phyloP scores from a whole-genome alignment of 352 stramenopile genomes.

The Phytophthora rubi region DNA sequence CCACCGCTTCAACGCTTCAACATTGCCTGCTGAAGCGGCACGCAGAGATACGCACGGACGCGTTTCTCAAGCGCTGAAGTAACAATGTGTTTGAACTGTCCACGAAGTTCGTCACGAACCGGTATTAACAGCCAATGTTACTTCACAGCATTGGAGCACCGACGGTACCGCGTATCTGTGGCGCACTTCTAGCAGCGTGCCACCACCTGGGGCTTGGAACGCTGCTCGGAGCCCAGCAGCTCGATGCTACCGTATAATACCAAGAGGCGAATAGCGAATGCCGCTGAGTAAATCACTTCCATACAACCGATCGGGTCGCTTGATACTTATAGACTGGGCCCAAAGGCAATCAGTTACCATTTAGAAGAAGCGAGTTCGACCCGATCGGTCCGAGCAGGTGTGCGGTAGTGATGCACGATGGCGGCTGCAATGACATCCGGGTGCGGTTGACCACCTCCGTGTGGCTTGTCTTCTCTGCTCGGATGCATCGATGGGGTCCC shows the following conservation, averaged over 20 bases:
- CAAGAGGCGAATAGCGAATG: not conserved
- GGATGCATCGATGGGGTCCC: not conserved
- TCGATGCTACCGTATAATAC: not conserved
- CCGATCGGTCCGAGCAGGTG: not conserved
- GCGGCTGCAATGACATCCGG: not conserved
- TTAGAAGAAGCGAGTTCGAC: not conserved
- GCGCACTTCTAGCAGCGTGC: not conserved
- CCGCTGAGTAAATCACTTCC: too few relatives aligned
- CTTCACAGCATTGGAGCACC: constrained; percentile 3
- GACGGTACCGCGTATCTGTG: constrained; percentile 1
- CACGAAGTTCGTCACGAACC: constrained; percentile 4
- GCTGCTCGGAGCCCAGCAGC: not conserved
- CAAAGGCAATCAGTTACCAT: not conserved
- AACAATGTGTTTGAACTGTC: constrained; percentile 18
- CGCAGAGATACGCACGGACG: constrained; percentile 24
- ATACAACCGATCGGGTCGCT: not conserved
- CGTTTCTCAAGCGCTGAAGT: constrained; percentile 31
- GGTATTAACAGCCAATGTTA: constrained; percentile 25
- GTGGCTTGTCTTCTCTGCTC: not conserved
- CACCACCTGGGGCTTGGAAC: too few relatives aligned
- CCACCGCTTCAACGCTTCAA: constrained; percentile 4
- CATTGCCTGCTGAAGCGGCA: constrained; percentile 8
- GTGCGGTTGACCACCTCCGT: not conserved
- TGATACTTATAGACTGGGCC: not conserved
- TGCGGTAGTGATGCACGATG: not conserved